Evolutionary conservation across 306 rosid genomes (phyloP), one percentile per base, ranked within the genome.

Genomic region (Medicago ruthenica): DNA sequence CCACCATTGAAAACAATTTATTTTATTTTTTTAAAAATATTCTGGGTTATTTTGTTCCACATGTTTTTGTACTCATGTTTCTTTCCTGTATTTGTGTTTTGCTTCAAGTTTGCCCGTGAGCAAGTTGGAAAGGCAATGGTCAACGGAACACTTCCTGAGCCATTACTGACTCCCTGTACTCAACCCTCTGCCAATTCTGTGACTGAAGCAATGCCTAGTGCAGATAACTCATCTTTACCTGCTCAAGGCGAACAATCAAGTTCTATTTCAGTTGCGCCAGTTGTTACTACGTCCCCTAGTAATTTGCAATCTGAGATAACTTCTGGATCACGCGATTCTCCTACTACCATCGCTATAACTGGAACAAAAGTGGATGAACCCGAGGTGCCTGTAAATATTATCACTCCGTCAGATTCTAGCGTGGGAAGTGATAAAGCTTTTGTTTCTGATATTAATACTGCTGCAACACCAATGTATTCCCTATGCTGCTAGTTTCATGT

Each of bases 61-160:
- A 8, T 55, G 15, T 36, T 64, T 64, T 63, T 77, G 4, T 47
- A 22, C 53, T 75, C 44, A 31, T 27, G 15, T 72, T 80, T 77
- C 55, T 79, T 77, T 67, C 79, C 53, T 78, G 79, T 77, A 40
- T 61, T 68, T 62, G 63, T 66, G 17, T 54, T 74, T 71, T 74
- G 67, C 61, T 50, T 83, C 59, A 72, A 94, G 98, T 87, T 91
- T 93, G 97, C 92, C 51, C 97, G 94, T 24, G 90, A 88, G 76
- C 91, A 86, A 87, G 86, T 81, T 57, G 94, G 83, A 74, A 90
- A 87, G 74, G 83, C 68, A 54, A 71, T 85, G 80, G 78, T 83
- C 61, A 76, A 81, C 73, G 93, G 86, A 78, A 68, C 84, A 71
- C 81, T 48, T 57, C 81, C 73, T 44, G 86, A 84, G 42, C 55